Evolutionary conservation across 2,329 filamentous ascomycete species (phyloP), one percentile per base, ranked within the genome.

Genomic region (Ilyonectria mors-panacis): DNA sequence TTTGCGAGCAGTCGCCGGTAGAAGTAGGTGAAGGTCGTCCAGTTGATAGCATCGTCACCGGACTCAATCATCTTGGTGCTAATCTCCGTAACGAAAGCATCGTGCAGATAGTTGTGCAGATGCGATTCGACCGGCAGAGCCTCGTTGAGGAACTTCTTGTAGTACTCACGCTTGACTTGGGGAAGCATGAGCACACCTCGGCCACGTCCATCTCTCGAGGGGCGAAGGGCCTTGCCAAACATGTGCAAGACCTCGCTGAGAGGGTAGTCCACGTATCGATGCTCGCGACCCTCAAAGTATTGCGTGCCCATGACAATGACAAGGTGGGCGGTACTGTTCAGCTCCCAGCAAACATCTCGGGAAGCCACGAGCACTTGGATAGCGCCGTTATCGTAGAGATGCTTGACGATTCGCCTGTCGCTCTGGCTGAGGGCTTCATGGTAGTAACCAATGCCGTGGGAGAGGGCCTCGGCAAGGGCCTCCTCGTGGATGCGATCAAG

Each of bases 1-100:
- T 99, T 99, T 33, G 95, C 95, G 39, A 98, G 88, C 42, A 99
- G 88, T 65, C 96, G 92, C 48, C 96, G 92, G 83, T 99, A 99
- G 83, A 98, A 98, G 84, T 97, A 99, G 12, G 95, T 98, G 79
- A 98, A 98, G 0, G 96, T 98, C 42, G 94, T 94, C 96, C 96
- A 99, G 82, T 97, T 97, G 73, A 99, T 95, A 12, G 95, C 96
- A 82, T 98, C 95, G 75, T 98, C 96, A 15, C 94, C 97, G 13
- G 95, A 97, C 75, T 94, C 91, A 67, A 99, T 96, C 80, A 95
- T 97, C 85, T 94, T 95, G 19, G 94, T 97, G 85, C 94, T 98
- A 76, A 98, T 94, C 81, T 99, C 96, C 0, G 95, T 95, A 50
- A 99, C 95, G 75, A 99, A 98, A 1, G 94, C 95, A 82, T 99